A percentile compares a stretch with the other conserved stretches of the same genome.
phyloP scores from a whole-genome alignment of 306 rosid genomes.

The Boehmeria nivea region DNA sequence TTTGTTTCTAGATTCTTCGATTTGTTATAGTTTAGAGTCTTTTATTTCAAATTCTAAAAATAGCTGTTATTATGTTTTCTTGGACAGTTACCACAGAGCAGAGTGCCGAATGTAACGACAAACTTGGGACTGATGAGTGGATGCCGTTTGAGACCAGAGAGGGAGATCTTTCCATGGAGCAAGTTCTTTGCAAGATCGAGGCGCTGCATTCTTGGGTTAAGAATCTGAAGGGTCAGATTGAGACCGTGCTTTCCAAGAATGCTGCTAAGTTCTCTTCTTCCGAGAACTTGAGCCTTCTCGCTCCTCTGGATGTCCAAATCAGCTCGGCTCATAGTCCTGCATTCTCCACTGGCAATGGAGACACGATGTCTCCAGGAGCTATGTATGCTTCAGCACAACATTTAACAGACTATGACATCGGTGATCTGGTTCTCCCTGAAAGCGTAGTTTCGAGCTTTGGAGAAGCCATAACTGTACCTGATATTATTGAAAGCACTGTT shows the following conservation, averaged over 20 bases:
- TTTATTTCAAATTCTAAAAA: neutral
- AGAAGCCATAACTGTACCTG: slow-evolving; percentile 63
- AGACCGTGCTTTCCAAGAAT: slow-evolving; percentile 48
- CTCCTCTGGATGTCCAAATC: slow-evolving; percentile 57
- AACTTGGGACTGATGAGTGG: slow-evolving; percentile 40
- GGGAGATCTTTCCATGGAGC: slow-evolving; percentile 51
- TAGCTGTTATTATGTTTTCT: slow-evolving; percentile 4
- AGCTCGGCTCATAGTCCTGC: slow-evolving; percentile 71
- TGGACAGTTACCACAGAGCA: slow-evolving; percentile 44
- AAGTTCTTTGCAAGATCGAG: slow-evolving; percentile 69
- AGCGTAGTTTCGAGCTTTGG: slow-evolving; percentile 68
- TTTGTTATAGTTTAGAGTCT: neutral
- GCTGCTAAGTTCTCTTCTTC: slow-evolving; percentile 64
- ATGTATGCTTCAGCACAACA: slow-evolving; percentile 42
- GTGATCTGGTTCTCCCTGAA: slow-evolving; percentile 58
- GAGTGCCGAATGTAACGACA: slow-evolving; percentile 39
- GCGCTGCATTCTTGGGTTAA: slow-evolving; percentile 55
- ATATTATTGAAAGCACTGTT: slow-evolving; percentile 78
- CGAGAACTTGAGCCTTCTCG: slow-evolving; percentile 69
- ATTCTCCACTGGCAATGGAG: slow-evolving; percentile 62
- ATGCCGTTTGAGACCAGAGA: slow-evolving; percentile 43
- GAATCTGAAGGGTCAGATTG: slow-evolving; percentile 57
- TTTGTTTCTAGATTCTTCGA: no score
- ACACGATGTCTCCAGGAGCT: slow-evolving; percentile 49
- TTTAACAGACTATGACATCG: slow-evolving; percentile 50